These are phyloP conservation scores for Ballota nigra DNA, from an alignment of 257 asterid genomes.

Conservation along the genomic window DNA sequence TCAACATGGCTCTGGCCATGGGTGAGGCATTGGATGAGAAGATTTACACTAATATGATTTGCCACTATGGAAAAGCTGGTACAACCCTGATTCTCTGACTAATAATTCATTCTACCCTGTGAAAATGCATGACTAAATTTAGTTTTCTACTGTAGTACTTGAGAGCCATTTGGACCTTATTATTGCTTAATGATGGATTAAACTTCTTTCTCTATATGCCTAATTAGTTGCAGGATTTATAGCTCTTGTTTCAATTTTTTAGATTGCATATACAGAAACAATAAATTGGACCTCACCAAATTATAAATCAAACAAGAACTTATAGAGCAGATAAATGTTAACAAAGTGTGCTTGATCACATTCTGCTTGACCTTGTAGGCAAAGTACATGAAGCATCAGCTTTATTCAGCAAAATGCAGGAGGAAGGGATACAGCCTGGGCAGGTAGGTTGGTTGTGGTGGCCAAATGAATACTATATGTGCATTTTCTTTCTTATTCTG, in stretches of 20 bases:
- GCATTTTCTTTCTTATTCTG: background rate
- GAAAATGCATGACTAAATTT: slow-evolving; percentile 7
- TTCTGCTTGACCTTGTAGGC: slow-evolving; percentile 48
- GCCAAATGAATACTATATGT: background rate
- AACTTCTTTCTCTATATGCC: background rate
- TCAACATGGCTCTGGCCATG: slow-evolving; percentile 55
- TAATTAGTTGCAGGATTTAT: background rate
- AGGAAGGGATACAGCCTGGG: slow-evolving; percentile 83
- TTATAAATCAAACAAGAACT: background rate
- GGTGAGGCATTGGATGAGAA: slow-evolving; percentile 81
- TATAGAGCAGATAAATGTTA: background rate
- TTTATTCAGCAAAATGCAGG: slow-evolving; percentile 73
- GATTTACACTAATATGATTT: slow-evolving; percentile 78
- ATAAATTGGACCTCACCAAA: background rate
- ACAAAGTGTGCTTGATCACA: slow-evolving; percentile 5
- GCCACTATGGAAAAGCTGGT: slow-evolving; percentile 93
- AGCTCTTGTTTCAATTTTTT: background rate
- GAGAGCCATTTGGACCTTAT: background rate
- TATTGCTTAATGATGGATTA: background rate
- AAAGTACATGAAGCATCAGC: slow-evolving; percentile 69
- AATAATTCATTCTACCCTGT: background rate
- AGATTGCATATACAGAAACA: slow-evolving; percentile 6
- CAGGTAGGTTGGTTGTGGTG: slow-evolving; percentile 43
- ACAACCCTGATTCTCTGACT: slow-evolving; percentile 10
- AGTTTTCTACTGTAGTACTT: background rate